These are phyloP conservation scores for Schizophyllum amplum DNA, from an alignment of 1,284 basidiomycete genomes.

Conservation along the genomic window DNA sequence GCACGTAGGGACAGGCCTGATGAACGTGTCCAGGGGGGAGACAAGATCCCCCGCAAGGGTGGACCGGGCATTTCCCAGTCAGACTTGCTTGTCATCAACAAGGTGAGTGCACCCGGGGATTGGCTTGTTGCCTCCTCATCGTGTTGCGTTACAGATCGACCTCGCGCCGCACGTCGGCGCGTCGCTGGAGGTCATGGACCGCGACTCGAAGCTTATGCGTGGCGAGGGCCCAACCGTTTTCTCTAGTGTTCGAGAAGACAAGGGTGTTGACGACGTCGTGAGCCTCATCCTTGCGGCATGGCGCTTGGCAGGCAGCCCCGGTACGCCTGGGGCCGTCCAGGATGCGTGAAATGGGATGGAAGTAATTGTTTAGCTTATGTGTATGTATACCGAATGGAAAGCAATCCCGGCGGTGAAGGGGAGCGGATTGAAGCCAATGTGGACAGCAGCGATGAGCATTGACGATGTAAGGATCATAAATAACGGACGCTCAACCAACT, in stretches of 20 bases:
- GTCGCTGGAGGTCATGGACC: conserved; percentile 90
- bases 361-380: background rate
- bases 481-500: background rate
- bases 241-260: conserved; percentile 74
- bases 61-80: conserved; percentile 96
- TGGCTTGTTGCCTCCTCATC: background rate
- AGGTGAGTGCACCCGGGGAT: conserved; percentile 39
- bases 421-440: background rate
- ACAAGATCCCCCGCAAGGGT: conserved; percentile 97
- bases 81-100: conserved; percentile 93
- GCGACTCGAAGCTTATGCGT: conserved; percentile 89
- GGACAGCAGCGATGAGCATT: background rate
- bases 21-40: conserved; percentile 60
- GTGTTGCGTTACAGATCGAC: conserved; percentile 58
- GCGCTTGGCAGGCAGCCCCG: conserved; percentile 69
- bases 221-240: conserved; percentile 94
- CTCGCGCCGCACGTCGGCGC: conserved; percentile 91
- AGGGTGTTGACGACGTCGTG: conserved; percentile 79
- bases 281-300: conserved; percentile 84
- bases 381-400: no score
- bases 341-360: background rate
- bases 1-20: background rate
- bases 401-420: no score
- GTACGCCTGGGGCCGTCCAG: conserved; percentile 40
- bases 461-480: background rate